Conservation (phyloP, 139 green algal genomes). For the Chlamydomonas asymmetrica region DNA sequence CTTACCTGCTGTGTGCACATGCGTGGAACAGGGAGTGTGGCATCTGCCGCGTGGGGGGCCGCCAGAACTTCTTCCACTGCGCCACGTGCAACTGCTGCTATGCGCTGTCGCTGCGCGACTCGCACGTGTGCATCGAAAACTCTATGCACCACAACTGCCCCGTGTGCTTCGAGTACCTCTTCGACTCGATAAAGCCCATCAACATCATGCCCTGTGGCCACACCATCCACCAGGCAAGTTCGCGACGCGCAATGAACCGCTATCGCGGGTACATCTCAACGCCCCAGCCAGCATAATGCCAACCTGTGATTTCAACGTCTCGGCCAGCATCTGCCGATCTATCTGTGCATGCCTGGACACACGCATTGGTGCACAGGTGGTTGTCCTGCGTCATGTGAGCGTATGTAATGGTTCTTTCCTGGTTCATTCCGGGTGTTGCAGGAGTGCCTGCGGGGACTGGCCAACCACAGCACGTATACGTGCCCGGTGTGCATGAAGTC, state of each 20-base stretch:
- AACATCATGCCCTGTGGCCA: slow-evolving; percentile 90
- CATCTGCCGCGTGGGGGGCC: slow-evolving; percentile 89
- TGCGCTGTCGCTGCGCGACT: slow-evolving; percentile 55
- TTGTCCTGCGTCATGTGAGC: too few species aligned
- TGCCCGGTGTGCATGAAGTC: slow-evolving; percentile 76
- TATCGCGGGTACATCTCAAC: too few species aligned
- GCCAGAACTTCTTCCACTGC: slow-evolving; percentile 95
- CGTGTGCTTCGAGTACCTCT: slow-evolving; percentile 88
- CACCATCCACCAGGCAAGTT: slow-evolving; percentile 79
- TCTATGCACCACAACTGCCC: slow-evolving; percentile 91
- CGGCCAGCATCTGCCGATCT: too few species aligned
- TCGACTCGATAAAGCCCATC: slow-evolving; percentile 84
- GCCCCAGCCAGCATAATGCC: too few species aligned
- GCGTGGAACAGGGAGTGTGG: slow-evolving; percentile 60
- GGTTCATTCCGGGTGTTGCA: too few species aligned
- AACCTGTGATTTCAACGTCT: too few species aligned
- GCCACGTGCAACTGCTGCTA: slow-evolving; percentile 91
- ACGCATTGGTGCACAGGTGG: too few species aligned
- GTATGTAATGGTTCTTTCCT: too few species aligned
- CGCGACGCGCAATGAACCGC: too few species aligned
- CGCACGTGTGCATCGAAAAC: slow-evolving; percentile 89
- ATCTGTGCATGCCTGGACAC: too few species aligned
- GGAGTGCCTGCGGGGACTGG: slow-evolving; percentile 48
- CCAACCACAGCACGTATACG: slow-evolving; percentile 43
- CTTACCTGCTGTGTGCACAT: too few species aligned